Conservation (phyloP, 768 basidiomycete species). For the Cystobasidium tubakii region DNA sequence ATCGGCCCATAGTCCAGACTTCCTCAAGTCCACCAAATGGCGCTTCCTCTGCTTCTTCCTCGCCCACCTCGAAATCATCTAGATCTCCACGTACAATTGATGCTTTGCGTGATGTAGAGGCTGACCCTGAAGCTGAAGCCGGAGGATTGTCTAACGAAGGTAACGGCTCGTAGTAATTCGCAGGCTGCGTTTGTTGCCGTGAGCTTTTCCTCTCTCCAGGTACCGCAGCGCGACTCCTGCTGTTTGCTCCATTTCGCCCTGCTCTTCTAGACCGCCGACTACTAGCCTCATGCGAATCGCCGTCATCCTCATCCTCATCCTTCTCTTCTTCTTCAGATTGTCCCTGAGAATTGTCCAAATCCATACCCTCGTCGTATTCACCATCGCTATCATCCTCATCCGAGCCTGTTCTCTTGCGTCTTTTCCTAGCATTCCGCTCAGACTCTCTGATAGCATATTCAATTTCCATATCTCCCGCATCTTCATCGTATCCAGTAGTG, state of each 20-base stretch:
- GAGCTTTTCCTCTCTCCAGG: slow-evolving; percentile 17
- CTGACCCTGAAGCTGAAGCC: not conserved
- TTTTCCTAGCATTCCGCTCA: slow-evolving; percentile 4
- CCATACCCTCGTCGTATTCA: slow-evolving; percentile 13
- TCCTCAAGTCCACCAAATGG: slow-evolving; percentile 30
- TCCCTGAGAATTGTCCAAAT: not conserved
- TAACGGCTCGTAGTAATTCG: not conserved
- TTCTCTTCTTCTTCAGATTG: not conserved
- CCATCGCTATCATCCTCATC: slow-evolving; percentile 14
- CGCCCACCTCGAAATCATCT: not conserved
- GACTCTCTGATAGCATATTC: slow-evolving; percentile 14
- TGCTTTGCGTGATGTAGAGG: not conserved
- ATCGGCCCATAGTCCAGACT: slow-evolving; percentile 31
- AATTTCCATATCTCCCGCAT: slow-evolving; percentile 13
- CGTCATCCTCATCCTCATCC: slow-evolving; percentile 30
- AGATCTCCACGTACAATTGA: not conserved
- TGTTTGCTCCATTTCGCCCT: not conserved
- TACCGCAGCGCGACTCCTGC: not conserved
- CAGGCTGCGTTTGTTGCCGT: not conserved
- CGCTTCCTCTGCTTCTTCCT: not conserved
- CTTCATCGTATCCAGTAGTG: slow-evolving; percentile 19
- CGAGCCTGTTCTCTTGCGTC: slow-evolving; percentile 5
- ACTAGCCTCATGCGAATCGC: not conserved
- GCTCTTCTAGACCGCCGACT: not conserved
- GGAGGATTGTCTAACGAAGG: not conserved